Evolutionary conservation across 129 eudicot genomes (phyloP).

Genomic region (Artemisia annua): DNA sequence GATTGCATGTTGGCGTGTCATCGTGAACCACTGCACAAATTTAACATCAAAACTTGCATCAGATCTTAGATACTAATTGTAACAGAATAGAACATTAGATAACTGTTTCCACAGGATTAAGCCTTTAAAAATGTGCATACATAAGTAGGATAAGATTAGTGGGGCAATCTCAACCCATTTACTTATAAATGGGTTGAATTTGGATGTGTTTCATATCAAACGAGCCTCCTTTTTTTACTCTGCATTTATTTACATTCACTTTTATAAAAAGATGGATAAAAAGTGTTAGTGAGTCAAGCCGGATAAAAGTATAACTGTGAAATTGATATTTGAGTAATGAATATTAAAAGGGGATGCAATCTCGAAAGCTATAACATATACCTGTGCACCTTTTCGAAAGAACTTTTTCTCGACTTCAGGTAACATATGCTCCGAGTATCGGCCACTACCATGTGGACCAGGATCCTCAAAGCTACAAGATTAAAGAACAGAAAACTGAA

Average conservation of each 20-base stretch:
- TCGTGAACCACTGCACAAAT: slow-evolving; percentile 77
- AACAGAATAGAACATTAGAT: not conserved
- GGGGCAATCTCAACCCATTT: no score
- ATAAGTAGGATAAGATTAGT: no score
- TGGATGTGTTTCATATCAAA: no score
- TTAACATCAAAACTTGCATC: slow-evolving; percentile 7
- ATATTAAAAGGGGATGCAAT: not conserved
- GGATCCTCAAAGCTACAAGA: slow-evolving; percentile 81
- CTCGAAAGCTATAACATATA: slow-evolving; percentile 15
- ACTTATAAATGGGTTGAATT: no score
- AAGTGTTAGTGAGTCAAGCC: no score
- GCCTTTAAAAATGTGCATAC: not conserved
- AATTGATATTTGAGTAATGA: no score
- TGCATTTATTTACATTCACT: no score
- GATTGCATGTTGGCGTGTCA: slow-evolving; percentile 86
- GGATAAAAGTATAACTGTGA: no score
- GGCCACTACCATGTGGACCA: slow-evolving; percentile 96
- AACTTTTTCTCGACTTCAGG: slow-evolving; percentile 83
- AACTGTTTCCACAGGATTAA: not conserved
- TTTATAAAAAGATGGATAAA: no score
- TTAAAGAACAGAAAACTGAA: slow-evolving; percentile 16
- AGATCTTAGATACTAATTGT: not conserved
- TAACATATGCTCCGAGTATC: slow-evolving; percentile 86
- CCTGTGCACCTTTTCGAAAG: slow-evolving; percentile 97
- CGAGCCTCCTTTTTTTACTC: no score